Percentiles rank a stretch among this genome's conserved stretches.
phyloP scores from a whole-genome alignment of 1,284 basidiomycete species.

The Coriolopsis trogii region DNA sequence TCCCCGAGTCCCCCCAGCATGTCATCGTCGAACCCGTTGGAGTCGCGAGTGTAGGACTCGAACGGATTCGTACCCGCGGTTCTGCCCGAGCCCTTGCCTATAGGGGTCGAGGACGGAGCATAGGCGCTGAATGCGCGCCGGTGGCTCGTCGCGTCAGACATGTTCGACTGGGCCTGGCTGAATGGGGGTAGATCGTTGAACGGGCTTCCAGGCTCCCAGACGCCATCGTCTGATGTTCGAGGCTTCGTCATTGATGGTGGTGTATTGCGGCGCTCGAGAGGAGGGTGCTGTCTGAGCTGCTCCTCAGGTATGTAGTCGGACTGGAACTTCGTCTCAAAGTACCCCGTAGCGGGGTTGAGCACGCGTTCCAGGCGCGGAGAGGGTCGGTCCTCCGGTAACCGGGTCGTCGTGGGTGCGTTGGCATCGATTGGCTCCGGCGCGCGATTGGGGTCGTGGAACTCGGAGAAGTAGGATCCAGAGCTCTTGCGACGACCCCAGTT shows the following conservation, averaged over 20 bases:
- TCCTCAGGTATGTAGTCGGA: constrained; percentile 36
- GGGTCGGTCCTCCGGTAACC: constrained; percentile 19
- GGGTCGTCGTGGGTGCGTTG: constrained; percentile 4
- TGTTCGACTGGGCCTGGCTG: constrained; percentile 24
- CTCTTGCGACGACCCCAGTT: constrained; percentile 60
- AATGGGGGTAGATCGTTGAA: constrained; percentile 31
- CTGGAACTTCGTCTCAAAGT: constrained; percentile 46
- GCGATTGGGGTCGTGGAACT: constrained; percentile 37
- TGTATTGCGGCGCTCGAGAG: constrained; percentile 17
- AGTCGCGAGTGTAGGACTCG: constrained; percentile 18
- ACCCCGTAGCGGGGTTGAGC: constrained; percentile 31
- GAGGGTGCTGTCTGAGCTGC: constrained; percentile 30
- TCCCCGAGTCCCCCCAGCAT: constrained; percentile 26
- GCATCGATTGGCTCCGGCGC: constrained; percentile 17
- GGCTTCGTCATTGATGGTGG: not conserved
- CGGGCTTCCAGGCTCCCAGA: constrained; percentile 27
- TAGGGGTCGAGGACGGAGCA: constrained; percentile 21
- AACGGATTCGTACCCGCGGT: constrained; percentile 29
- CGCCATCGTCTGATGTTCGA: constrained; percentile 4
- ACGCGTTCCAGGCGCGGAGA: constrained; percentile 21
- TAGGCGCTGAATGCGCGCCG: constrained; percentile 43
- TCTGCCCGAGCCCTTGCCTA: constrained; percentile 1
- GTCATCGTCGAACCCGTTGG: constrained; percentile 27
- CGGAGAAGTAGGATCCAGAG: constrained; percentile 57
- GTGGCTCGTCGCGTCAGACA: constrained; percentile 34